Conservation (phyloP, 2,329 filamentous ascomycete species). For the Aspergillus uvarum region DNA sequence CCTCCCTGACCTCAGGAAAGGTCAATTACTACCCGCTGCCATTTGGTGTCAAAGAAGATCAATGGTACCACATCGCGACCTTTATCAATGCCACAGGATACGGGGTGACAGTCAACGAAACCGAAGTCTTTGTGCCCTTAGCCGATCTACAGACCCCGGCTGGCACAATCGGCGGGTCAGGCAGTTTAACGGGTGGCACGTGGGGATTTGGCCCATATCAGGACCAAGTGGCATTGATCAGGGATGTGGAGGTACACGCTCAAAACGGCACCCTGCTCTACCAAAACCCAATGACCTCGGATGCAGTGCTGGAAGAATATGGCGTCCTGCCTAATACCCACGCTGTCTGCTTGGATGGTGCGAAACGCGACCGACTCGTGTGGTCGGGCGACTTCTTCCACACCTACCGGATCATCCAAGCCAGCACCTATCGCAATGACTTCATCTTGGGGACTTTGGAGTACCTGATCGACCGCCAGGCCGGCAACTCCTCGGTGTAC, state of each 20-base stretch:
- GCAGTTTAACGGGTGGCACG: slow-evolving; percentile 4
- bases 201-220: slow-evolving; percentile 21
- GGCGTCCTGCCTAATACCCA: slow-evolving; percentile 27
- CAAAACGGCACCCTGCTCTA: slow-evolving; percentile 18
- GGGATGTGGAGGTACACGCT: slow-evolving; percentile 14
- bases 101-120: background rate
- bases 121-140: background rate
- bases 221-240: slow-evolving; percentile 18
- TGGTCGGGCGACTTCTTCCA: slow-evolving; percentile 23
- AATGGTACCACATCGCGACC: slow-evolving; percentile 1
- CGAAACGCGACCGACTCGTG: slow-evolving; percentile 56
- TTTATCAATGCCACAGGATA: slow-evolving; percentile 1
- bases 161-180: background rate
- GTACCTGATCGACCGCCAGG: slow-evolving; percentile 16
- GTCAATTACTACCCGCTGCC: background rate
- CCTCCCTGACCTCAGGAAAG: slow-evolving; percentile 2
- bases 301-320: slow-evolving; percentile 14
- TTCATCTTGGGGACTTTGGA: slow-evolving; percentile 14
- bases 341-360: slow-evolving; percentile 48
- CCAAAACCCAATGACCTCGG: slow-evolving; percentile 10
- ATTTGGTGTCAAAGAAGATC: background rate
- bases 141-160: background rate
- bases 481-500: slow-evolving; percentile 5
- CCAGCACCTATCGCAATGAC: slow-evolving; percentile 17
- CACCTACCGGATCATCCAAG: slow-evolving; percentile 18